Evolutionary conservation across 1,139 yeast species (phyloP), one percentile per base, ranked within the genome.

Genomic region (Magnusiomyces suaveolens): DNA sequence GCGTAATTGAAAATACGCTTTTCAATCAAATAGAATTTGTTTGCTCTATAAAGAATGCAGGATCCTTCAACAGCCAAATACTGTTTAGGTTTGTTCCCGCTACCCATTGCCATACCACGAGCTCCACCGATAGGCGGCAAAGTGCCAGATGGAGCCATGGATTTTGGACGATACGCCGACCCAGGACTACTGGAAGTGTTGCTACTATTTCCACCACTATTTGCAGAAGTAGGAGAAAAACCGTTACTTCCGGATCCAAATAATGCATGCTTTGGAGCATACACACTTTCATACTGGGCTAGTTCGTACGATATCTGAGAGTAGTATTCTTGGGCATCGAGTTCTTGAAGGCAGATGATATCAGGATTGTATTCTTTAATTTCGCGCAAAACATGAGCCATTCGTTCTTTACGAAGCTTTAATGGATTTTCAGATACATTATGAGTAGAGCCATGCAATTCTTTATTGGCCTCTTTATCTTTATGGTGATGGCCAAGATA

Each of bases 1-100:
- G 51, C 51, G 21, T 49, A 49, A 39, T 49, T 49, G 20, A 49
- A 49, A 21, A 49, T 41, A 2, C 51, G 51, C 39, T 49, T 49
- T 39, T 49, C 51, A n/a, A 49, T 18, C n/a, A 49, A 26, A 8
- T 25, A 43, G 29, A 49, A 49, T 26, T 23, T 29, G 20, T 41
- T 26, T 23, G 24, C 14, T 29, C 29, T 41, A 29, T 25, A 49
- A 18, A 39, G 38, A 29, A 49, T 49, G 26, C 46, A 29, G 23
- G 26, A 29, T 2, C 51, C 51, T 29, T 49, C 51, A 2, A 49
- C 36, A n/a, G 46, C 25, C 38, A 41, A 2, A 18, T 16, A 18
- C 2, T 25, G 21, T n/a, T 24, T 46, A 2, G 41, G 26, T 20
- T 33, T 33, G 18, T 21, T 32, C 3, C 50, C 50, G 12, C 20